These are phyloP conservation scores for Boletellus ananas DNA, from an alignment of 768 basidiomycete genomes.

Conservation along the genomic window DNA sequence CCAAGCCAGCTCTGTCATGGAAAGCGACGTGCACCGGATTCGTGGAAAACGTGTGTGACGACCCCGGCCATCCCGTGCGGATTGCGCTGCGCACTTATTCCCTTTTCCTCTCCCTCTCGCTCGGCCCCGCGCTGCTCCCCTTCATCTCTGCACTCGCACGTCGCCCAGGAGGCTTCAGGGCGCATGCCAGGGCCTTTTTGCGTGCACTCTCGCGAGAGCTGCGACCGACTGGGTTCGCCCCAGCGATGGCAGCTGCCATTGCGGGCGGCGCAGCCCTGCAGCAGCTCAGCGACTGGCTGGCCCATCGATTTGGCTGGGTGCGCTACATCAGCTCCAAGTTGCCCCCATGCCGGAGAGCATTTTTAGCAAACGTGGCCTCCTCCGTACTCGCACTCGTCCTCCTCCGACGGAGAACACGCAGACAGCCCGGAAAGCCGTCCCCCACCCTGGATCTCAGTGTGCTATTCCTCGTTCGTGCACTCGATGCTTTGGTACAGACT, in stretches of 20 bases:
- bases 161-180: constrained; percentile 24
- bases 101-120: constrained; percentile 58
- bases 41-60: constrained; percentile 21
- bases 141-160: constrained; percentile 38
- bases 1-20: background rate
- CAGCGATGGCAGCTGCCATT: constrained; percentile 57
- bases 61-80: constrained; percentile 49
- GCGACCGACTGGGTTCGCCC: constrained; percentile 62
- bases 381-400: constrained; percentile 55
- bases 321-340: constrained; percentile 23
- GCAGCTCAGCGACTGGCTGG: constrained; percentile 38
- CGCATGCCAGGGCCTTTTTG: constrained; percentile 8
- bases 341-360: constrained; percentile 46
- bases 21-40: background rate
- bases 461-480: constrained; percentile 62
- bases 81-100: constrained; percentile 65
- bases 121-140: constrained; percentile 63
- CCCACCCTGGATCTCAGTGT: constrained; percentile 68
- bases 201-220: constrained; percentile 54
- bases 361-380: constrained; percentile 54
- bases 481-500: constrained; percentile 58
- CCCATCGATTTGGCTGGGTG: constrained; percentile 1
- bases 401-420: constrained; percentile 46
- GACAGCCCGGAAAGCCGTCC: constrained; percentile 30
- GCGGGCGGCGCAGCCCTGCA: constrained; percentile 60